Evolutionary conservation across 83 land plant species (phyloP).

Genomic region (Larix sibirica): DNA sequence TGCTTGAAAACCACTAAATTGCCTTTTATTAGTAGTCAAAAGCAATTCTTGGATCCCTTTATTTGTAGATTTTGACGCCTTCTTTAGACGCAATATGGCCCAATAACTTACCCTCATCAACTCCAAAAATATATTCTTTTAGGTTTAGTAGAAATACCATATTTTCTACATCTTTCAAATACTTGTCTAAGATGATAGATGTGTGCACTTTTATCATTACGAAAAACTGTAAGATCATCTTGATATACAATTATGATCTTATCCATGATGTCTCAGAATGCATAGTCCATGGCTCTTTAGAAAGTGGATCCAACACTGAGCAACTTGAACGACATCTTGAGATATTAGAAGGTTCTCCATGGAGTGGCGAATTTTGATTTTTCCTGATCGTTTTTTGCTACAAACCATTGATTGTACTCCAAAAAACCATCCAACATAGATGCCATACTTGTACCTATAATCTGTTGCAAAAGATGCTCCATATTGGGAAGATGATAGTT

Average conservation of each 20-base stretch:
- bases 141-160: no score
- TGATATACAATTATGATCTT: background rate
- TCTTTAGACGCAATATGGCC: no score
- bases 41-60: no score
- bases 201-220: no score
- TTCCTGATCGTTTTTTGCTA: background rate
- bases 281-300: background rate
- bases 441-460: background rate
- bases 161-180: no score
- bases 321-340: background rate
- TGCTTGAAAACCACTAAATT: no score
- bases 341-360: background rate
- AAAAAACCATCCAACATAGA: background rate
- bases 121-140: no score
- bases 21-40: no score
- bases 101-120: no score
- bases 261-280: background rate
- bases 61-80: no score
- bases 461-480: background rate
- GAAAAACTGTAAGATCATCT: no score
- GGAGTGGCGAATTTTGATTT: background rate
- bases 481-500: background rate
- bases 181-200: no score
- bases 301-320: background rate
- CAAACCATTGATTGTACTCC: background rate